Conservation (phyloP, 2,329 filamentous ascomycete species). For the Ophiostoma piceae region DNA sequence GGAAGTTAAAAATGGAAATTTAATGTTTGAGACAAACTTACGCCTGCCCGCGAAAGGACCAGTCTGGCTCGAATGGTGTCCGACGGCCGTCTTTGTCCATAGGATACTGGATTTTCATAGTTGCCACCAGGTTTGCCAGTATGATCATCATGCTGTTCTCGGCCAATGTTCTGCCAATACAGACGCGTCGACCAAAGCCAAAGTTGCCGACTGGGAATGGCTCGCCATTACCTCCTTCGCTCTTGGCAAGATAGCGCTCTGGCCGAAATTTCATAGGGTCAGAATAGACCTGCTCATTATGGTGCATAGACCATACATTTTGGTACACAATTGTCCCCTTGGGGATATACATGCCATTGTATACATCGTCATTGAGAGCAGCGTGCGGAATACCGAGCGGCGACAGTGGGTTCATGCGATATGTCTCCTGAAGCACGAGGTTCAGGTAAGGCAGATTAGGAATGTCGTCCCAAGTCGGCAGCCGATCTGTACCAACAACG, state of each 20-base stretch:
- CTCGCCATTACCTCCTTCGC: constrained; percentile 35
- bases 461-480: constrained; percentile 38
- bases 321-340: constrained; percentile 39
- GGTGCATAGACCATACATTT: constrained; percentile 44
- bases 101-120: neutral
- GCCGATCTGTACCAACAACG: constrained; percentile 37
- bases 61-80: neutral
- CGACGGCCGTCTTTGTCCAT: neutral
- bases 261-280: constrained; percentile 40
- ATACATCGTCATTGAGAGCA: constrained; percentile 40
- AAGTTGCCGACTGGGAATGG: constrained; percentile 41
- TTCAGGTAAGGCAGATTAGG: constrained; percentile 40
- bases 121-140: constrained; percentile 7
- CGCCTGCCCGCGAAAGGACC: constrained; percentile 3
- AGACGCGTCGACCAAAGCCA: constrained; percentile 50
- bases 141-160: constrained; percentile 14
- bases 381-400: constrained; percentile 39
- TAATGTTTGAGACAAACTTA: neutral
- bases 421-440: constrained; percentile 41
- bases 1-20: neutral
- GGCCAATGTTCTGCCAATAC: constrained; percentile 34
- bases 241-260: constrained; percentile 33
- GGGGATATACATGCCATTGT: constrained; percentile 31
- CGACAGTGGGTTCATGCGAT: constrained; percentile 42
- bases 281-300: constrained; percentile 39